Percentiles rank a stretch among this genome's conserved stretches.
phyloP scores from a whole-genome alignment of 2,329 filamentous ascomycete species.

The Beauveria bassiana region DNA sequence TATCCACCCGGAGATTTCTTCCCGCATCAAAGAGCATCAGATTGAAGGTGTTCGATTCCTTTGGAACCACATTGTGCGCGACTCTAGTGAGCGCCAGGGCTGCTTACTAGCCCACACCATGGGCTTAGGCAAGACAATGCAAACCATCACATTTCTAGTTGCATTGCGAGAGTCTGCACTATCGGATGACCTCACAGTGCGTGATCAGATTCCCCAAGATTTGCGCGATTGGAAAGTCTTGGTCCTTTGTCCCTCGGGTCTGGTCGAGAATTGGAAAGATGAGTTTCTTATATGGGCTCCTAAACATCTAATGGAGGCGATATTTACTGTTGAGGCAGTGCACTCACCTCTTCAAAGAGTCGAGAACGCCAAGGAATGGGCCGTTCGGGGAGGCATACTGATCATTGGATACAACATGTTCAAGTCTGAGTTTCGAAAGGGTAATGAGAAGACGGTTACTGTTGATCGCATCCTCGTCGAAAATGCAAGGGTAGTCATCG shows the following conservation, averaged over 20 bases:
- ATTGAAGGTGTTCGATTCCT: conserved; percentile 76
- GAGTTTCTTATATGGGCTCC: conserved; percentile 68
- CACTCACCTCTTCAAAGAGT: conserved; percentile 31
- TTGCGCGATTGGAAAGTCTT: conserved; percentile 58
- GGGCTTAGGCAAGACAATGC: conserved; percentile 90
- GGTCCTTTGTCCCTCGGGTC: conserved; percentile 64
- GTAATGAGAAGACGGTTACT: conserved; percentile 20
- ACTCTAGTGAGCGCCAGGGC: conserved; percentile 54
- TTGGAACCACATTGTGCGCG: conserved; percentile 73
- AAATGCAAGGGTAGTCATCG: conserved; percentile 64
- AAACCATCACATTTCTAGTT: conserved; percentile 75
- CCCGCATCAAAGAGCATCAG: conserved; percentile 70
- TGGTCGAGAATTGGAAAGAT: conserved; percentile 77
- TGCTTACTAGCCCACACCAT: conserved; percentile 84
- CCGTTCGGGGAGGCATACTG: conserved; percentile 59
- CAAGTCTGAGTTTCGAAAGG: conserved; percentile 19
- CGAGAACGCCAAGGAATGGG: conserved; percentile 50
- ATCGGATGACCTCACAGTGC: conserved; percentile 49
- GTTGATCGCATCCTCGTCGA: conserved; percentile 43
- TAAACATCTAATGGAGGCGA: conserved; percentile 41
- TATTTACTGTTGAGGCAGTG: conserved; percentile 47
- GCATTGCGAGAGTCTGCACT: conserved; percentile 59
- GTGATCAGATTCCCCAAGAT: conserved; percentile 58
- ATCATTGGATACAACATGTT: conserved; percentile 70
- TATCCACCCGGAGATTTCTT: conserved; percentile 56